Evolutionary conservation across 257 asterid genomes (phyloP).

Genomic region (Parsonsia alboflavescens): DNA sequence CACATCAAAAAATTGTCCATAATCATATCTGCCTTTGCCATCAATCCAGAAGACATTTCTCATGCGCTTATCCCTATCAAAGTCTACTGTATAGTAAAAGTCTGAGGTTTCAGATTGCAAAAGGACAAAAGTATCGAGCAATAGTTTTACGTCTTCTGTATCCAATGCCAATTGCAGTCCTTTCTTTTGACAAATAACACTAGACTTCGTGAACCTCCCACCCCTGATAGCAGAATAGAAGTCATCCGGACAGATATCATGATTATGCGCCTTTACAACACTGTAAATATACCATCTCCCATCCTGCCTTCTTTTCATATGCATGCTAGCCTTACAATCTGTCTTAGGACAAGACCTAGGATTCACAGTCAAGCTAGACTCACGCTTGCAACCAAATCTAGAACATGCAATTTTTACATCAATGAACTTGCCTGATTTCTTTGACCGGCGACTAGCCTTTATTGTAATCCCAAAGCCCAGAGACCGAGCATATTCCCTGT

Average conservation of each 20-base stretch:
- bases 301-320: conserved; percentile 36
- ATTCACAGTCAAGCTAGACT: conserved; percentile 21
- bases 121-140: conserved; percentile 36
- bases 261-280: conserved; percentile 44
- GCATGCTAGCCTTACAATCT: conserved; percentile 49
- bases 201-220: conserved; percentile 23
- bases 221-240: conserved; percentile 25
- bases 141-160: conserved; percentile 27
- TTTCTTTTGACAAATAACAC: conserved; percentile 20
- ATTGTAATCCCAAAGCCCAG: conserved; percentile 54
- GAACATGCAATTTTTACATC: conserved; percentile 53
- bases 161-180: conserved; percentile 37
- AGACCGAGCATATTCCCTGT: conserved; percentile 39
- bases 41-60: conserved; percentile 42
- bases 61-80: conserved; percentile 29
- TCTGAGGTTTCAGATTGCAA: conserved; percentile 44
- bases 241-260: conserved; percentile 32
- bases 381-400: conserved; percentile 38
- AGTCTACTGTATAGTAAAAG: conserved; percentile 36
- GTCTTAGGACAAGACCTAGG: conserved; percentile 36
- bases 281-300: conserved; percentile 44
- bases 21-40: conserved; percentile 35
- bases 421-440: conserved; percentile 45
- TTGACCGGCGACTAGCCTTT: conserved; percentile 48
- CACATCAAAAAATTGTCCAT: conserved; percentile 39